Evolutionary conservation across 495 filamentous ascomycete genomes (phyloP).

Genomic region (Podospora comata): DNA sequence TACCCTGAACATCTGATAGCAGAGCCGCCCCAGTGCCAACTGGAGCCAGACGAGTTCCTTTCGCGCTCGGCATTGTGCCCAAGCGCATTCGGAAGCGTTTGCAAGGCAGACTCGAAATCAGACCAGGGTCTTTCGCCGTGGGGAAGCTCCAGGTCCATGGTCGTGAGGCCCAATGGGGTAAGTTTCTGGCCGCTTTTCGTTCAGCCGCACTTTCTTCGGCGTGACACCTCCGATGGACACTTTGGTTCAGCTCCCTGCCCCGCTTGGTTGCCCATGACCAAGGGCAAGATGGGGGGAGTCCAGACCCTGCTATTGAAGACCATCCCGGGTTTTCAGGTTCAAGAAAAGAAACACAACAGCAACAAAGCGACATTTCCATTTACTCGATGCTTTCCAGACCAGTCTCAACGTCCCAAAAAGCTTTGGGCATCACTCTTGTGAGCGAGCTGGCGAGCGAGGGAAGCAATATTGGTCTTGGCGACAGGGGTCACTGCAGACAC

Average conservation of each 20-base stretch:
- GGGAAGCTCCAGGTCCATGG: neutral
- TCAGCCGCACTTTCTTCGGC: neutral
- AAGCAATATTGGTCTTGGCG: neutral
- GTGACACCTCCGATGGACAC: neutral
- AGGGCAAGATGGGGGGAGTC: neutral
- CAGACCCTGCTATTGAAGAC: neutral
- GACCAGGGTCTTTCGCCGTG: neutral
- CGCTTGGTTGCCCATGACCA: neutral
- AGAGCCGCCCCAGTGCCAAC: neutral
- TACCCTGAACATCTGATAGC: neutral
- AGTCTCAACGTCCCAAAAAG: neutral
- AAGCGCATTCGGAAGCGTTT: neutral
- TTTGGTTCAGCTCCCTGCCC: neutral
- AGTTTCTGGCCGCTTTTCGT: neutral
- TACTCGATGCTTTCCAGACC: neutral
- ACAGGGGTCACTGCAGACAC: neutral
- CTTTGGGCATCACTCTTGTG: neutral
- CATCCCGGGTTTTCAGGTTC: neutral
- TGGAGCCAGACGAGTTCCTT: neutral
- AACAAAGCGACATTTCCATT: no score
- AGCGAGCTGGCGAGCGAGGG: neutral
- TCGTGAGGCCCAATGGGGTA: neutral
- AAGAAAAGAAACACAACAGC: neutral
- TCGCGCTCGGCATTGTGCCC: neutral
- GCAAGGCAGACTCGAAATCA: conserved; percentile 1